Evolutionary conservation across 2,329 filamentous ascomycete genomes (phyloP).

Genomic region (Magnaporthales sp.): DNA sequence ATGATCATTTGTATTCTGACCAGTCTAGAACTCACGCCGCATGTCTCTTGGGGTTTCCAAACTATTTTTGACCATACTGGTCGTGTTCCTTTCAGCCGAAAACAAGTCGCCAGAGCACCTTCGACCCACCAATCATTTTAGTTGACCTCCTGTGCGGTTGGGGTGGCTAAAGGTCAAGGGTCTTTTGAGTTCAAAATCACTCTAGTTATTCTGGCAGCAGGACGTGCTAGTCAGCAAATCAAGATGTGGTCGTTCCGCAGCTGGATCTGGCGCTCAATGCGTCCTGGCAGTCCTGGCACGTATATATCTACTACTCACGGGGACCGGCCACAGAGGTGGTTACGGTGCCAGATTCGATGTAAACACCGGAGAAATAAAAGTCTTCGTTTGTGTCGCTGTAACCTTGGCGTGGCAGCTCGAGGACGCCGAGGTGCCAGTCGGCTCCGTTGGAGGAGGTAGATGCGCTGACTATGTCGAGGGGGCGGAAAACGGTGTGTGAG

Average conservation of each 20-base stretch:
- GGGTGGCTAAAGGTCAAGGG: no score
- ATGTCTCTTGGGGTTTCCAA: background rate
- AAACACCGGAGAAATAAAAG: constrained; percentile 64
- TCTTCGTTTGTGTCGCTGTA: constrained; percentile 50
- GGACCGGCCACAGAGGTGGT: constrained; percentile 19
- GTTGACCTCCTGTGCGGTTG: no score
- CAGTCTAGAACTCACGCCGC: background rate
- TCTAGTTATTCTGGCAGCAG: no score
- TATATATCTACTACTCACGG: background rate
- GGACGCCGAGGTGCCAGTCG: constrained; percentile 65
- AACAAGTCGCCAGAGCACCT: no score
- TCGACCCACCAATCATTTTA: no score
- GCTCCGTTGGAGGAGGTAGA: constrained; percentile 57
- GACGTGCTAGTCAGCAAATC: background rate
- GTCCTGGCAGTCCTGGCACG: background rate
- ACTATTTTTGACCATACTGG: background rate
- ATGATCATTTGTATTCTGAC: background rate
- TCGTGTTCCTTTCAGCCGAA: background rate
- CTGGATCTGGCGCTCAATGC: background rate
- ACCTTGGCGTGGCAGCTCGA: constrained; percentile 52
- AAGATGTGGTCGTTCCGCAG: background rate
- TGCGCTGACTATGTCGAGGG: constrained; percentile 32
- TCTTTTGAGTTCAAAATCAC: no score
- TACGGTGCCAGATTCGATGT: constrained; percentile 49
- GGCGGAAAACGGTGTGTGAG: background rate